Evolutionary conservation across 2,329 filamentous ascomycete genomes (phyloP).

Genomic region (Botrytis squamosa): DNA sequence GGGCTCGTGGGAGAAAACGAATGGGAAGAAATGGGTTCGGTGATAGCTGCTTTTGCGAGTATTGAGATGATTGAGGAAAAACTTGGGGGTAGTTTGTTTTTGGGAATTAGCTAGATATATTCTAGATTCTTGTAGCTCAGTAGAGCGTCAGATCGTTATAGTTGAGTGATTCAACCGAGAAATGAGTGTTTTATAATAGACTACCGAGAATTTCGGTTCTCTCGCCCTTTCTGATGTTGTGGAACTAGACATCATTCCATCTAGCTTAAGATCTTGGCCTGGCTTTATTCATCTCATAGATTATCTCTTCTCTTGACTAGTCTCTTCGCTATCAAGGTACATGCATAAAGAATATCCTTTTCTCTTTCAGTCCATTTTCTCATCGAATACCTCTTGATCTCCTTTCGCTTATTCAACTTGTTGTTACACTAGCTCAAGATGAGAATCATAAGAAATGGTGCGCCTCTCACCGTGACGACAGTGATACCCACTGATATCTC

Average conservation of each 20-base stretch:
- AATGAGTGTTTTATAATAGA: too few relatives aligned
- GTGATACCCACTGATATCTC: not conserved
- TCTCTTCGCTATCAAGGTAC: not conserved
- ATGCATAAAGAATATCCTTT: not conserved
- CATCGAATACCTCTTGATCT: not conserved
- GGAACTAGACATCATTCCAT: too few relatives aligned
- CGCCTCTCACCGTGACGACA: not conserved
- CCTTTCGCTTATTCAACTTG: not conserved
- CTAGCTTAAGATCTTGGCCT: too few relatives aligned
- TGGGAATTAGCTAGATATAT: too few relatives aligned
- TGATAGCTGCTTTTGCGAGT: not conserved
- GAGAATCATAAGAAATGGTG: not conserved
- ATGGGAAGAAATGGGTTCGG: not conserved
- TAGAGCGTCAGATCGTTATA: too few relatives aligned
- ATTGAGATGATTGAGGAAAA: not conserved
- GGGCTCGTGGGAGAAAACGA: not conserved
- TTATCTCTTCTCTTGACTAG: too few relatives aligned
- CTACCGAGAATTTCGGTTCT: too few relatives aligned
- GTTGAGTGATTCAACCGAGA: too few relatives aligned
- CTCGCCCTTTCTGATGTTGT: too few relatives aligned
- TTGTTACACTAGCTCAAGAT: not conserved
- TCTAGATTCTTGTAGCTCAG: too few relatives aligned
- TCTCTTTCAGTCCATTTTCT: not conserved
- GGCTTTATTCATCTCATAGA: too few relatives aligned
- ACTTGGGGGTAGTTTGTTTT: rapidly evolving